phyloP scores from a whole-genome alignment of 805 yeast species.

The Suhomyces sp. region DNA sequence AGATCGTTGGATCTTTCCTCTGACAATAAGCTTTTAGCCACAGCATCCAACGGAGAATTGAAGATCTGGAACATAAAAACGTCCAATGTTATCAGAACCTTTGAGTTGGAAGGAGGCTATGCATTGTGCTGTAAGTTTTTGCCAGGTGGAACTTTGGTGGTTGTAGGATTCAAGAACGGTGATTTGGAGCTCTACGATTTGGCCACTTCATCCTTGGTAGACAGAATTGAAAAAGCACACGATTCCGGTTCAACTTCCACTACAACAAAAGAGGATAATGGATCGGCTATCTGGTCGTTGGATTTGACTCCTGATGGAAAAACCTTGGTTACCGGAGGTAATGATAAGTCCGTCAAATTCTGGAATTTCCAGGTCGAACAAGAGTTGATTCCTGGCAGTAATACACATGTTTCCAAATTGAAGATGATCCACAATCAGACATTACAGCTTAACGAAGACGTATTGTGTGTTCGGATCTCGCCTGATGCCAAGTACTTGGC shows the following conservation, averaged over 20 bases:
- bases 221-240: slow-evolving; percentile 69
- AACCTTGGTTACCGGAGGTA: slow-evolving; percentile 85
- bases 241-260: slow-evolving; percentile 21
- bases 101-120: slow-evolving; percentile 72
- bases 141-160: slow-evolving; percentile 88
- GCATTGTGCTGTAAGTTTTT: slow-evolving; percentile 75
- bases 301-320: slow-evolving; percentile 86
- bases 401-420: slow-evolving; percentile 46
- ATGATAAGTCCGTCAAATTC: slow-evolving; percentile 84
- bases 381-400: slow-evolving; percentile 70
- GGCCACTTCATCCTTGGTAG: slow-evolving; percentile 72
- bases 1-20: slow-evolving; percentile 79
- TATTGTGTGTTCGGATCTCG: slow-evolving; percentile 73
- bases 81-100: slow-evolving; percentile 74
- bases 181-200: slow-evolving; percentile 80
- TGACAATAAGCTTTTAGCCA: slow-evolving; percentile 76
- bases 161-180: slow-evolving; percentile 87
- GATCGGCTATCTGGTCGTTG: slow-evolving; percentile 80
- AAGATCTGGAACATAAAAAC: slow-evolving; percentile 86
- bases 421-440: slow-evolving; percentile 72
- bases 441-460: slow-evolving; percentile 82
- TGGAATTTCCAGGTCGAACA: slow-evolving; percentile 78
- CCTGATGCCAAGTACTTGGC: slow-evolving; percentile 78
- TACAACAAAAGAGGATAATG: slow-evolving; percentile 19
- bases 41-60: slow-evolving; percentile 86